phyloP scores from a whole-genome alignment of 2,329 filamentous ascomycete species.

The Bipolaris bicolor region DNA sequence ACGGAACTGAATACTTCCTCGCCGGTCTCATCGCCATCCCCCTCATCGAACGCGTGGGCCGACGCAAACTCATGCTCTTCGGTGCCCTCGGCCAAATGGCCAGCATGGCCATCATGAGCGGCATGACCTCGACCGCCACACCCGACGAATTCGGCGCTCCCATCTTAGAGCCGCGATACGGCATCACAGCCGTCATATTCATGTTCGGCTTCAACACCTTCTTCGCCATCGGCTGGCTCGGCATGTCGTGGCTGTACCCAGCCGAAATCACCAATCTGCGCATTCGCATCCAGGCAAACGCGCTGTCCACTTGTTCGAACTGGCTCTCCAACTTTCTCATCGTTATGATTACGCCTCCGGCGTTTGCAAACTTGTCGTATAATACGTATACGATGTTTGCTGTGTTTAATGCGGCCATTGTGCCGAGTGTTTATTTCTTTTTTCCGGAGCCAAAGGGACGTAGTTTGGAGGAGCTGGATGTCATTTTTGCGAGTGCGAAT shows the following conservation, averaged over 20 bases:
- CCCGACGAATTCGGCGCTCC: conserved; percentile 14
- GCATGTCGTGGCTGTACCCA: conserved; percentile 64
- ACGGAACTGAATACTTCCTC: conserved; percentile 53
- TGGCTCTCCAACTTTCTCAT: conserved; percentile 60
- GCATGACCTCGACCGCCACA: conserved; percentile 11
- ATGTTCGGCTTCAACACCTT: conserved; percentile 71
- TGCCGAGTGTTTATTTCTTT: conserved; percentile 62
- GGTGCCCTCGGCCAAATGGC: conserved; percentile 33
- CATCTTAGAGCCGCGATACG: conserved; percentile 53
- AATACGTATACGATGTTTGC: conserved; percentile 60
- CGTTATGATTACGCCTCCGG: conserved; percentile 67
- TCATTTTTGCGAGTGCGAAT: conserved; percentile 47
- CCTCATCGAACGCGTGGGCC: conserved; percentile 47
- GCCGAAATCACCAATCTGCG: conserved; percentile 75
- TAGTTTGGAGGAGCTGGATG: conserved; percentile 56
- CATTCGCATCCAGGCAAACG: conserved; percentile 74
- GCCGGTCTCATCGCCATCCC: conserved; percentile 49
- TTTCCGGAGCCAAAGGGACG: conserved; percentile 59
- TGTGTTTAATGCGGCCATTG: conserved; percentile 58
- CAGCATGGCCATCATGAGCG: conserved; percentile 57
- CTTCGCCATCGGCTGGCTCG: conserved; percentile 68
- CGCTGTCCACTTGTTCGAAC: conserved; percentile 37
- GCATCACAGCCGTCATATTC: conserved; percentile 64
- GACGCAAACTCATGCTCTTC: conserved; percentile 40
- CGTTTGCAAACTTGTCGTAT: conserved; percentile 59